phyloP scores from a whole-genome alignment of 75 land plant genomes.

The Picea glauca region DNA sequence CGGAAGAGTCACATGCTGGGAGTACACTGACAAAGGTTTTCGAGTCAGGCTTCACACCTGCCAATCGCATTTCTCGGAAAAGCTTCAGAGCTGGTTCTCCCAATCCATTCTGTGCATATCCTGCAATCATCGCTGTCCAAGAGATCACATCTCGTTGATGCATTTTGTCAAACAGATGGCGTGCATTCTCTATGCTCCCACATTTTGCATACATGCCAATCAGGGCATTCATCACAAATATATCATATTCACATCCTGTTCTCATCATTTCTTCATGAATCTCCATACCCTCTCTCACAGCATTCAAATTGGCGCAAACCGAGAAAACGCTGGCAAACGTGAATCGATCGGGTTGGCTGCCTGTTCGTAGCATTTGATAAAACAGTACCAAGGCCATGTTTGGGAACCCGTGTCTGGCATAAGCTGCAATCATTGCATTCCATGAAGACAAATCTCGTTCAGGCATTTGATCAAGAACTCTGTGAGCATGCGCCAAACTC shows the following conservation, averaged over 20 bases:
- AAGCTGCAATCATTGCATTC: constrained; percentile 18
- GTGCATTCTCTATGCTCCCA: constrained; percentile 13
- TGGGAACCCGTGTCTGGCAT: constrained; percentile 4
- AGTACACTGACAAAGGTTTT: constrained; percentile 12
- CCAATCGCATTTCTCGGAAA: constrained; percentile 14
- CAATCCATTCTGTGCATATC: constrained; percentile 12
- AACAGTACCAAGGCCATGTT: constrained; percentile 5
- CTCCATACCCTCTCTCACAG: not conserved
- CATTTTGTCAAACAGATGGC: constrained; percentile 7
- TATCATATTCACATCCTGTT: not conserved
- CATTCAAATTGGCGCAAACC: constrained; percentile 12
- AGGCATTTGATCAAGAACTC: not conserved
- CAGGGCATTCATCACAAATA: constrained; percentile 7
- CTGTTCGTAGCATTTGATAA: constrained; percentile 4
- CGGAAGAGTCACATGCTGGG: not conserved
- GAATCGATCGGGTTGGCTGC: not conserved
- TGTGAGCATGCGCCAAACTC: not conserved
- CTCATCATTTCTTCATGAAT: not conserved
- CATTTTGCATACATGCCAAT: constrained; percentile 24
- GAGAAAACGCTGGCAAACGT: constrained; percentile 7
- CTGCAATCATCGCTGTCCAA: constrained; percentile 16
- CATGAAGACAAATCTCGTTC: constrained; percentile 5
- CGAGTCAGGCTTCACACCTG: constrained; percentile 3
- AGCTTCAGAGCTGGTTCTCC: constrained; percentile 3
- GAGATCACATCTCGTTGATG: not conserved